A percentile compares a stretch with the other conserved stretches of the same genome.
Evolutionary conservation across 2,329 filamentous ascomycete species (phyloP).

Genomic region (Periglandula ipomoeae): DNA sequence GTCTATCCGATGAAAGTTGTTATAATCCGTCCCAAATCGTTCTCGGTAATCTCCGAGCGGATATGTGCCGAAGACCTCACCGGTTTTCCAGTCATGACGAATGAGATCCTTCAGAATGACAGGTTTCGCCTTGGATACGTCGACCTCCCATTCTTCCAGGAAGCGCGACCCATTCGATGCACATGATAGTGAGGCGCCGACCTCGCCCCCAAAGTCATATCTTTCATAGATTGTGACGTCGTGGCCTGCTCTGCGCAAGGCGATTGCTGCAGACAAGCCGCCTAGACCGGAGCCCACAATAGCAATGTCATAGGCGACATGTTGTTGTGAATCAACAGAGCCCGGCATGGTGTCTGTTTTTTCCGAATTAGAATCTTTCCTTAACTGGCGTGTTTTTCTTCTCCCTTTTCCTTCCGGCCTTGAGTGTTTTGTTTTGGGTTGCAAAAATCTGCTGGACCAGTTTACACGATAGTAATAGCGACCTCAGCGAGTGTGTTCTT

Average conservation of each 20-base stretch:
- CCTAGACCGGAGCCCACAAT: constrained; percentile 32
- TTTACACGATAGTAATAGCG: not conserved
- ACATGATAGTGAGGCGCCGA: constrained; percentile 52
- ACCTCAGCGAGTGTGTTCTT: not conserved
- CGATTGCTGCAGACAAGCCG: constrained; percentile 28
- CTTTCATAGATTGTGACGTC: constrained; percentile 50
- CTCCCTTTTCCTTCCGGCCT: not conserved
- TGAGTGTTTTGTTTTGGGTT: not conserved
- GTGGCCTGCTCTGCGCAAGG: constrained; percentile 31
- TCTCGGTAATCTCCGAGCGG: constrained; percentile 51
- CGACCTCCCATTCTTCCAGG: constrained; percentile 53
- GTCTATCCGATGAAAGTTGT: constrained; percentile 56
- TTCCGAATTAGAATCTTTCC: not conserved
- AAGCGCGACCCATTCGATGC: constrained; percentile 57
- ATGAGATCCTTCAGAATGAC: constrained; percentile 52
- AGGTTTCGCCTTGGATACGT: constrained; percentile 48
- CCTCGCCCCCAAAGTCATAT: constrained; percentile 53
- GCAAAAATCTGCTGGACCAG: not conserved
- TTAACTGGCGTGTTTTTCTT: not conserved
- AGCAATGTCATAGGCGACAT: constrained; percentile 21
- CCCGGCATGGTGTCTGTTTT: not conserved
- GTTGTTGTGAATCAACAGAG: not conserved
- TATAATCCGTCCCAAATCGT: constrained; percentile 50
- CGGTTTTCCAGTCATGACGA: constrained; percentile 54
- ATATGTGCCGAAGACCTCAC: constrained; percentile 48